Evolutionary conservation across 2,329 filamentous ascomycete species (phyloP).

Genomic region (Hypoxylon sp.): DNA sequence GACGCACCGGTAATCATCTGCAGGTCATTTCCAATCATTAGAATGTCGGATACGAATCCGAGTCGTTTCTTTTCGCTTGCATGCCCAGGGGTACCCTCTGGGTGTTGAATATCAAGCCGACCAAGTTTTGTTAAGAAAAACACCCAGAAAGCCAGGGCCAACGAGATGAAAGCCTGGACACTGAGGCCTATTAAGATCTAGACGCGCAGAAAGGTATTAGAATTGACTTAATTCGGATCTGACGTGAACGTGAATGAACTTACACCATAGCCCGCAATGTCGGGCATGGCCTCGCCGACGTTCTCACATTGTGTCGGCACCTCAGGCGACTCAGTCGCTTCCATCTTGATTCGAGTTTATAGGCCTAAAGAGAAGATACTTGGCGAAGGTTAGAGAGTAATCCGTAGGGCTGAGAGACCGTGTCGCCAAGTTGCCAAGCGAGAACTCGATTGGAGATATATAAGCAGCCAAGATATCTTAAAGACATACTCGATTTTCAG

Average conservation of each 20-base stretch:
- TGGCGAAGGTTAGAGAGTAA: not conserved
- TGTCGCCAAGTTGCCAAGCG: conserved; percentile 37
- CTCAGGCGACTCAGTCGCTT: conserved; percentile 29
- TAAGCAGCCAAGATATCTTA: conserved; percentile 27
- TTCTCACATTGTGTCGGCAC: conserved; percentile 49
- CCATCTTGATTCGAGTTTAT: conserved; percentile 23
- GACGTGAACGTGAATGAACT: conserved; percentile 18
- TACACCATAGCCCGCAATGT: conserved; percentile 55
- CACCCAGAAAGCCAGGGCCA: conserved; percentile 53
- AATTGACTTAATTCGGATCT: conserved; percentile 1
- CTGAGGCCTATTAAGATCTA: conserved; percentile 55
- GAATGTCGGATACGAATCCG: conserved; percentile 53
- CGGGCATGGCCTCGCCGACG: conserved; percentile 51
- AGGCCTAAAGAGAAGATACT: conserved; percentile 16
- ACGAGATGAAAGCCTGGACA: conserved; percentile 51
- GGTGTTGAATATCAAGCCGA: conserved; percentile 48
- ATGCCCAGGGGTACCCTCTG: conserved; percentile 50
- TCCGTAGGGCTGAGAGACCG: conserved; percentile 30
- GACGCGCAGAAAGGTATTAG: conserved; percentile 18
- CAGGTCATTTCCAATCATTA: conserved; percentile 55
- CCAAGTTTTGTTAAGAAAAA: conserved; percentile 54
- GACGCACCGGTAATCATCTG: conserved; percentile 52
- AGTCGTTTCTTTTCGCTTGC: conserved; percentile 53
- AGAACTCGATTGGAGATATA: conserved; percentile 26
- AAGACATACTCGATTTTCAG: conserved; percentile 16